Conservation (phyloP, 2,329 filamentous ascomycete genomes). For the Colletotrichum musicola region DNA sequence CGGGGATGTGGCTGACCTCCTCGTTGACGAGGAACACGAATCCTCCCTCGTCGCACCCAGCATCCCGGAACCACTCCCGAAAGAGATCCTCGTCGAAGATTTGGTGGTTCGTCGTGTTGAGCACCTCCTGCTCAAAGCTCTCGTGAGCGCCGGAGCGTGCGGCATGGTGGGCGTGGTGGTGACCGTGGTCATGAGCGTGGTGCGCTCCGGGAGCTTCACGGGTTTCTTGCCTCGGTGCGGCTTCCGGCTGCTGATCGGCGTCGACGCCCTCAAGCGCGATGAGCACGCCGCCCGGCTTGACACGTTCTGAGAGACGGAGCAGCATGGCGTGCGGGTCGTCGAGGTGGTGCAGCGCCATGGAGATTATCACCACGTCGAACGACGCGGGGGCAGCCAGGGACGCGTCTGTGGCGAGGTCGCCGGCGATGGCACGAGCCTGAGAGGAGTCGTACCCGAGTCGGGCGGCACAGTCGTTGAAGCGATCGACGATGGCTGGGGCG, state of each 20-base stretch:
- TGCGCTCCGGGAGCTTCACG: not conserved
- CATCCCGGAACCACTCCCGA: constrained; percentile 40
- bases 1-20: constrained; percentile 33
- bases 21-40: constrained; percentile 30
- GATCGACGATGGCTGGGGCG: constrained; percentile 47
- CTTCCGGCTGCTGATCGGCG: constrained; percentile 23
- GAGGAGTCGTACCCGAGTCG: constrained; percentile 42
- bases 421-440: constrained; percentile 48
- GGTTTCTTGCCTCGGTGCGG: constrained; percentile 13
- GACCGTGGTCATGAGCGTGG: not conserved
- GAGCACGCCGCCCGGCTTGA: constrained; percentile 47
- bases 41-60: constrained; percentile 60
- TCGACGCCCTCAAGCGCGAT: constrained; percentile 49
- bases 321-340: constrained; percentile 46
- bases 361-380: constrained; percentile 51
- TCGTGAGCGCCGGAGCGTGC: constrained; percentile 4
- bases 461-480: constrained; percentile 48
- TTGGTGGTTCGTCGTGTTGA: constrained; percentile 40
- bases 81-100: constrained; percentile 45
- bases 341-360: constrained; percentile 53
- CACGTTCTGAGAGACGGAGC: constrained; percentile 43
- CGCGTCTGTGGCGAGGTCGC: constrained; percentile 45
- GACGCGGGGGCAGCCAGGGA: constrained; percentile 39
- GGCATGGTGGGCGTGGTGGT: not conserved
- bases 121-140: constrained; percentile 9